Conservation (phyloP, 805 yeast species). For the Dipodascus geniculatus region DNA sequence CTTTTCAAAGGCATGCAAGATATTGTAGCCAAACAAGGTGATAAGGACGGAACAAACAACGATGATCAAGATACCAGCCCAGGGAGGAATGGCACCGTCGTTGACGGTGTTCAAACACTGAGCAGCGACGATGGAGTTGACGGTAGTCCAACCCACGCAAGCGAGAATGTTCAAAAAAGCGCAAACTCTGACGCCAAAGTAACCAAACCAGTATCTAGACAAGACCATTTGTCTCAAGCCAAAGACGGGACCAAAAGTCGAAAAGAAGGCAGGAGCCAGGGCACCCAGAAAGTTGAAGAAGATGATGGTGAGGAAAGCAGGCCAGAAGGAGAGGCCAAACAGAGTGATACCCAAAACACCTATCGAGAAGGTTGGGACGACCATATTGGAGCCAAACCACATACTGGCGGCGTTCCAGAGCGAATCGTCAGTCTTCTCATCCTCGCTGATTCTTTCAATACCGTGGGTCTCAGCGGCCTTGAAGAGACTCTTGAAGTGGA, state of each 20-base stretch:
- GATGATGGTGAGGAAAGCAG: constrained; percentile 50
- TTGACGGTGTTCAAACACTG: constrained; percentile 72
- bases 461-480: constrained; percentile 48
- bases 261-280: constrained; percentile 69
- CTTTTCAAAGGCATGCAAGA: constrained; percentile 72
- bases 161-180: constrained; percentile 70
- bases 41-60: constrained; percentile 53
- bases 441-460: constrained; percentile 69
- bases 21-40: constrained; percentile 73
- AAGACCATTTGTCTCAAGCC: constrained; percentile 85
- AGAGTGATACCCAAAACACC: constrained; percentile 62
- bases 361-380: constrained; percentile 67
- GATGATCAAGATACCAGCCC: constrained; percentile 81
- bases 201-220: constrained; percentile 69
- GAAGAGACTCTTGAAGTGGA: not conserved
- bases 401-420: constrained; percentile 64
- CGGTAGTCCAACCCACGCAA: constrained; percentile 94
- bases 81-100: constrained; percentile 56
- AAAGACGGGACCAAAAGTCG: constrained; percentile 69
- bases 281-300: constrained; percentile 68
- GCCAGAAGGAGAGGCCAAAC: constrained; percentile 64
- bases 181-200: constrained; percentile 62
- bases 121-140: constrained; percentile 82
- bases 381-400: constrained; percentile 90
- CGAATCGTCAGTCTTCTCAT: constrained; percentile 59